phyloP scores from a whole-genome alignment of 495 filamentous ascomycete species.

The Trichoderma reesei region DNA sequence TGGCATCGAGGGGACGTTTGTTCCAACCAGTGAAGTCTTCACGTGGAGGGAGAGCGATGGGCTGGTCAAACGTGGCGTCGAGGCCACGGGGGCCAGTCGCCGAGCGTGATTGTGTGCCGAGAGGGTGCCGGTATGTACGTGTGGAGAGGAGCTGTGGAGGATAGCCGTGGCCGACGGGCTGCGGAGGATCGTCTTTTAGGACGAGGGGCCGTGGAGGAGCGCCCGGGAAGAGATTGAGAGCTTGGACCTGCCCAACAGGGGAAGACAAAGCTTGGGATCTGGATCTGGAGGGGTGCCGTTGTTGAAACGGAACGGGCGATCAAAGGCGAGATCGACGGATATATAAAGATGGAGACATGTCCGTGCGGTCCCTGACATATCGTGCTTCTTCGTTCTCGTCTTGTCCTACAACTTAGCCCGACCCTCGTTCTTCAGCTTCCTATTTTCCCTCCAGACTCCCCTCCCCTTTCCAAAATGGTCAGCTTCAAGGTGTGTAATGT shows the following conservation, averaged over 20 bases:
- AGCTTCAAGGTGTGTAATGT: not conserved
- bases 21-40: not conserved
- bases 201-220: not conserved
- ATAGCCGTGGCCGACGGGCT: not conserved
- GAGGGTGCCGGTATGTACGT: not conserved
- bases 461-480: not conserved
- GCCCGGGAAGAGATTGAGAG: not conserved
- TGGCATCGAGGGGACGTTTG: not conserved
- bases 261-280: not conserved
- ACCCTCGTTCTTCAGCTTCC: not conserved
- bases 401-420: not conserved
- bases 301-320: not conserved
- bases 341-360: not conserved
- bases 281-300: not conserved
- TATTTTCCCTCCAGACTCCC: not conserved
- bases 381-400: not conserved
- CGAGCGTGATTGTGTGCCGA: not conserved
- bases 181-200: not conserved
- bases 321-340: not conserved
- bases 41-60: not conserved
- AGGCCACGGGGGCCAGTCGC: not conserved
- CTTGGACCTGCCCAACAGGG: not conserved
- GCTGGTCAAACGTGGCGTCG: not conserved
- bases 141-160: not conserved
- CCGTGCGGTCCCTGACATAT: not conserved